Evolutionary conservation across 1,139 yeast species (phyloP).

Genomic region (Barnettozyma hawaiiensis): DNA sequence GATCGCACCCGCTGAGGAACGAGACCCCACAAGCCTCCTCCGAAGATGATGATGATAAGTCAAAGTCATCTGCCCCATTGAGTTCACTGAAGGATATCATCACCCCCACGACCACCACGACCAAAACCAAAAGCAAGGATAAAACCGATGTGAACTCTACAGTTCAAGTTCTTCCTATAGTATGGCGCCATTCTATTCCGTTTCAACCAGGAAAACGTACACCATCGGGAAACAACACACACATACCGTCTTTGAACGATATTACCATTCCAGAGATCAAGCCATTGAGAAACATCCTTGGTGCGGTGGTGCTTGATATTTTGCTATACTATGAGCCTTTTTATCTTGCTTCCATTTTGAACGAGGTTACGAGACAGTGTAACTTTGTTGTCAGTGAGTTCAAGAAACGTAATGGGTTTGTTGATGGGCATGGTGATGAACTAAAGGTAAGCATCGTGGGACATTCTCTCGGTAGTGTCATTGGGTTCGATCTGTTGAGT

Average conservation of each 20-base stretch:
- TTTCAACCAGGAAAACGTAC: constrained; percentile 30
- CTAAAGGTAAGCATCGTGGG: constrained; percentile 71
- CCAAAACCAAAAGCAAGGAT: constrained; percentile 38
- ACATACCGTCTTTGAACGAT: constrained; percentile 60
- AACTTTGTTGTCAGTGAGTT: constrained; percentile 63
- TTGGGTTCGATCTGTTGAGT: constrained; percentile 70
- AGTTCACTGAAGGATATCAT: not conserved
- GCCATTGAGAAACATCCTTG: constrained; percentile 69
- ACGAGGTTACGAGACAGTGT: constrained; percentile 63
- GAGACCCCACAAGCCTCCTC: not conserved
- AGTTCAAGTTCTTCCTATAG: constrained; percentile 70
- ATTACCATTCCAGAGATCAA: constrained; percentile 78
- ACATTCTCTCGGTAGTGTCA: constrained; percentile 87
- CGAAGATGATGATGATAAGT: too few relatives aligned
- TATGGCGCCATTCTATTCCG: constrained; percentile 58
- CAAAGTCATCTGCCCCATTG: not conserved
- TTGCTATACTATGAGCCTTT: constrained; percentile 78
- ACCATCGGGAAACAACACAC: constrained; percentile 27
- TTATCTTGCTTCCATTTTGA: constrained; percentile 56
- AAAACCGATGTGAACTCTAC: constrained; percentile 44
- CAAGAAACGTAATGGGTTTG: constrained; percentile 60
- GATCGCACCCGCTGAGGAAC: constrained; percentile 13
- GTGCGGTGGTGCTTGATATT: constrained; percentile 83
- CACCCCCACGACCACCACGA: too few relatives aligned
- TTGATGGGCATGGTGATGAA: constrained; percentile 43